A percentile compares a stretch with the other conserved stretches of the same genome.
Evolutionary conservation across 1,284 basidiomycete species (phyloP).

Genomic region (Rhodotorula sp.): DNA sequence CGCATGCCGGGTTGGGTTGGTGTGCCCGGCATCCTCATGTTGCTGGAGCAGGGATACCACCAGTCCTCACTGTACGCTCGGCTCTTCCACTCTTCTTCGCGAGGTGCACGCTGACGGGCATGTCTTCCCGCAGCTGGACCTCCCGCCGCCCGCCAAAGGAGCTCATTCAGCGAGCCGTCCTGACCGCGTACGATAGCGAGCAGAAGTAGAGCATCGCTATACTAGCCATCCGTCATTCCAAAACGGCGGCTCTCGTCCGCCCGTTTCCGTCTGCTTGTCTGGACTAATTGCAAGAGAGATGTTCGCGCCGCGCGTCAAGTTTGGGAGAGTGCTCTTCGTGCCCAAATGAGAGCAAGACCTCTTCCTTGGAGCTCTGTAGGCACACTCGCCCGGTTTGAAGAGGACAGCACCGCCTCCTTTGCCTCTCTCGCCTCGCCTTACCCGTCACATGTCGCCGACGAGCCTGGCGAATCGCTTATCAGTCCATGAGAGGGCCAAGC

Average conservation of each 20-base stretch:
- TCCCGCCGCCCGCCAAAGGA: constrained; percentile 53
- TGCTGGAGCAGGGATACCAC: constrained; percentile 80
- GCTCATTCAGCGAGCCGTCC: constrained; percentile 53
- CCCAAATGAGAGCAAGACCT: too few relatives aligned
- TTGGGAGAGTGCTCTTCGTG: too few relatives aligned
- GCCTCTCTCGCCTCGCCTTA: neutral
- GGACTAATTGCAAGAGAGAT: too few relatives aligned
- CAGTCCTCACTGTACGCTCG: constrained; percentile 57
- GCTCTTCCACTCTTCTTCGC: neutral
- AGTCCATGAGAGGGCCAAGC: neutral
- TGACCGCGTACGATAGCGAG: constrained; percentile 32
- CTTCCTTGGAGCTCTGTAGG: too few relatives aligned
- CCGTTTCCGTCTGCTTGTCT: too few relatives aligned
- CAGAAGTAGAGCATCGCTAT: neutral
- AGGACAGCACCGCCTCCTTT: neutral
- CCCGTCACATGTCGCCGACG: neutral
- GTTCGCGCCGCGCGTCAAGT: too few relatives aligned
- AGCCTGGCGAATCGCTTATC: neutral
- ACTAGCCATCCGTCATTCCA: too few relatives aligned
- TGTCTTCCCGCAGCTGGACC: constrained; percentile 28
- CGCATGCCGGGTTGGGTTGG: constrained; percentile 64
- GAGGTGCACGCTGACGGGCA: neutral
- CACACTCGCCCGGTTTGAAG: too few relatives aligned
- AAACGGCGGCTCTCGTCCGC: too few relatives aligned
- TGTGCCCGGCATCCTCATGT: constrained; percentile 76